These are phyloP conservation scores for Prunus dulcis DNA, from an alignment of 306 rosid genomes.

Conservation along the genomic window DNA sequence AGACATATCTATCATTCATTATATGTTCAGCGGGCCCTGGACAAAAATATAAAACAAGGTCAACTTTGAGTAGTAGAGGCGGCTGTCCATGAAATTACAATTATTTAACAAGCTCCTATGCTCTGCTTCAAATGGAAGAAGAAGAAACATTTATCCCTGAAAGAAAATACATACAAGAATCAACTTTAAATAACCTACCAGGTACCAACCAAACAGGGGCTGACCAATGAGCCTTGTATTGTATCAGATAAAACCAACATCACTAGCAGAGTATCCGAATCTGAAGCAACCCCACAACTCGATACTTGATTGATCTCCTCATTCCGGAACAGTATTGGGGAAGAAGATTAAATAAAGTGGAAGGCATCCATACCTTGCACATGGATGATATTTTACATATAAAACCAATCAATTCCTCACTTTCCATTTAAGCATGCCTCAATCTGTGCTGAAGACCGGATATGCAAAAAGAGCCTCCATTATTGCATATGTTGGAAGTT, in stretches of 20 bases:
- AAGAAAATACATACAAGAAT: not conserved
- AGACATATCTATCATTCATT: not conserved
- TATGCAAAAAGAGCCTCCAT: not conserved
- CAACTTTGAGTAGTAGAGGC: constrained; percentile 1
- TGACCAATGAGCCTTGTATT: not conserved
- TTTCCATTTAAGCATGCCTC: not conserved
- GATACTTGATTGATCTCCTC: not conserved
- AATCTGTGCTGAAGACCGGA: not conserved
- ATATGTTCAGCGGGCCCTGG: not conserved
- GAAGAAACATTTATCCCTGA: not conserved
- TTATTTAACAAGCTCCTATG: not conserved
- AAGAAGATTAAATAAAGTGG: not conserved
- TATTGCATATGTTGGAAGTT: not conserved
- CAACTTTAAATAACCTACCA: constrained; percentile 1
- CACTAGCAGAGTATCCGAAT: not conserved
- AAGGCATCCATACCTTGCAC: not conserved
- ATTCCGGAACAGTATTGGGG: not conserved
- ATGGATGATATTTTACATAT: not conserved
- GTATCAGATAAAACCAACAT: not conserved
- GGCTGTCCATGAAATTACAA: not conserved
- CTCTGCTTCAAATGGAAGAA: not conserved
- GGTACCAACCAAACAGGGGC: not conserved
- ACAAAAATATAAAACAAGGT: constrained; percentile 3
- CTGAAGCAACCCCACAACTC: not conserved
- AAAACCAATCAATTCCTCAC: not conserved